Conservation (phyloP, 257 asterid species). For the Ajuga chamaepitys region DNA sequence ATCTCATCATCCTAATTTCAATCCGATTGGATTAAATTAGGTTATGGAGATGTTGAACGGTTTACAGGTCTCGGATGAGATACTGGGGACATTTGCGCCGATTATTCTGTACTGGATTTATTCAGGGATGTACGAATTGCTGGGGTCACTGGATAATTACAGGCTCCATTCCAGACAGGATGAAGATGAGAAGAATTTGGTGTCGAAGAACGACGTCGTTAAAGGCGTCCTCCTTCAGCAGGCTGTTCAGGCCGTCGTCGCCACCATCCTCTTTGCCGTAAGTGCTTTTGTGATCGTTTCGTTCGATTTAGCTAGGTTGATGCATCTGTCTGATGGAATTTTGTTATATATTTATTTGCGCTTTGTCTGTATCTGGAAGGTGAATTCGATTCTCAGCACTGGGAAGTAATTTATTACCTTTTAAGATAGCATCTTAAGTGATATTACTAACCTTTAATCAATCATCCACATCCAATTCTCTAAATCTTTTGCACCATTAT, state of each 20-base stretch:
- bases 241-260: constrained; percentile 79
- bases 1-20: constrained; percentile 3
- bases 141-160: constrained; percentile 64
- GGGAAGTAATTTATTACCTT: too few species aligned
- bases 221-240: constrained; percentile 93
- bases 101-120: constrained; percentile 74
- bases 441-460: too few species aligned
- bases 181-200: constrained; percentile 92
- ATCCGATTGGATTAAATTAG: constrained; percentile 8
- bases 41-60: constrained; percentile 29
- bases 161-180: constrained; percentile 72
- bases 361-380: too few species aligned
- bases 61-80: constrained; percentile 56
- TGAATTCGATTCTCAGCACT: too few species aligned
- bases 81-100: constrained; percentile 73
- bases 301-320: not conserved
- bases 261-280: constrained; percentile 74
- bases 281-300: constrained; percentile 15
- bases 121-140: constrained; percentile 66
- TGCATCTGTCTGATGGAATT: not conserved
- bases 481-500: too few species aligned
- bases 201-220: constrained; percentile 59
- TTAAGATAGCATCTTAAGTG: too few species aligned
- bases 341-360: not conserved
- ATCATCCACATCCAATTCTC: too few species aligned